phyloP scores from a whole-genome alignment of 257 asterid species.

The Solanum boliviense region DNA sequence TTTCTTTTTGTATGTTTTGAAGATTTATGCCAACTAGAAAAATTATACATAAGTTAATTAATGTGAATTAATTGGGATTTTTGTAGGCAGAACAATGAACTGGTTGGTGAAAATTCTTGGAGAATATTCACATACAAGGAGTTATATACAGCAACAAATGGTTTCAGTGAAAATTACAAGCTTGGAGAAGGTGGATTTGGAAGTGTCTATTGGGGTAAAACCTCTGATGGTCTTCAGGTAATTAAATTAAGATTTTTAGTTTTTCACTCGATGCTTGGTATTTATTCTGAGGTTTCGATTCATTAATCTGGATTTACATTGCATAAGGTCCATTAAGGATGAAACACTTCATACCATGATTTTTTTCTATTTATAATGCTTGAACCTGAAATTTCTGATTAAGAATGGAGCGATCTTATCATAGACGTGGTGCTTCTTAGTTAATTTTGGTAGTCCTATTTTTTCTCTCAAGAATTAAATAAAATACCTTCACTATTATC shows the following conservation, averaged over 20 bases:
- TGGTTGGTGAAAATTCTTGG: constrained; percentile 44
- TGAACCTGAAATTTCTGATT: background rate
- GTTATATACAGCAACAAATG: constrained; percentile 64
- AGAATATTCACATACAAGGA: constrained; percentile 74
- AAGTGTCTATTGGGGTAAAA: constrained; percentile 84
- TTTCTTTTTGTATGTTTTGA: background rate
- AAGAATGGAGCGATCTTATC: background rate
- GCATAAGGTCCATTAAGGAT: background rate
- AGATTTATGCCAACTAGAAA: background rate
- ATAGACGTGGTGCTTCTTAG: background rate
- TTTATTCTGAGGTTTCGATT: accelerated
- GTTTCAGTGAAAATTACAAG: constrained; percentile 64
- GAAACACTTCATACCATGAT: background rate
- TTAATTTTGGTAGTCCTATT: background rate
- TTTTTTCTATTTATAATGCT: too few species aligned
- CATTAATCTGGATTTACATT: accelerated
- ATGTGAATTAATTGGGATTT: background rate
- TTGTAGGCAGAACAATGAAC: constrained; percentile 18
- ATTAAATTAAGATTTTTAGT: background rate
- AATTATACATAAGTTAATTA: background rate
- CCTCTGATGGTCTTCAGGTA: constrained; percentile 83
- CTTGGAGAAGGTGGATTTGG: constrained; percentile 93
- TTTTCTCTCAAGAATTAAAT: background rate
- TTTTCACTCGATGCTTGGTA: background rate
- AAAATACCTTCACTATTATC: background rate